phyloP scores from a whole-genome alignment of 805 yeast species.

The Candida caryicola region DNA sequence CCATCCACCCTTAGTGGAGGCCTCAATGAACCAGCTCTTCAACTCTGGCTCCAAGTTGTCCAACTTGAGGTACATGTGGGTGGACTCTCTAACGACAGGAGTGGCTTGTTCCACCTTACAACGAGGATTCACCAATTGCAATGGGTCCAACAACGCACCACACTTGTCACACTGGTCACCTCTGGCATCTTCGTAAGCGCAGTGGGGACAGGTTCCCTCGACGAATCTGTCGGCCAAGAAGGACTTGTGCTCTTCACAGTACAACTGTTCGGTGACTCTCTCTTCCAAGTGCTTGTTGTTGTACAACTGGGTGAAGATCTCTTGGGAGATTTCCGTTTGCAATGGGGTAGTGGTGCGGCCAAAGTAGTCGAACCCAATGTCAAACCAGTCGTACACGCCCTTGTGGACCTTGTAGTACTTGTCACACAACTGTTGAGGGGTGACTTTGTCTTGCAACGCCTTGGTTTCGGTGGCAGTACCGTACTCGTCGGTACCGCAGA shows the following conservation, averaged over 20 bases:
- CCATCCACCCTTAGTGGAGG: conserved; percentile 80
- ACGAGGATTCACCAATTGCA: conserved; percentile 90
- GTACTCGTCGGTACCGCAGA: conserved; percentile 98
- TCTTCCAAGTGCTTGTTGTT: conserved; percentile 83
- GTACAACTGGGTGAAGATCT: conserved; percentile 73
- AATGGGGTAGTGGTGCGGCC: conserved; percentile 93
- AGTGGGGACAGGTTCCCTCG: conserved; percentile 96
- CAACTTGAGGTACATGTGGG: conserved; percentile 79
- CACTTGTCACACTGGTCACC: conserved; percentile 99
- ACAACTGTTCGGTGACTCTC: conserved; percentile 83
- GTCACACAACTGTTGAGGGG: conserved; percentile 87
- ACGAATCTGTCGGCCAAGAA: conserved; percentile 95
- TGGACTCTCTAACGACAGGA: conserved; percentile 78
- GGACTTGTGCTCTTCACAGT: conserved; percentile 86
- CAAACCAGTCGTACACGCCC: conserved; percentile 95
- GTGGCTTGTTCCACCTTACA: conserved; percentile 87
- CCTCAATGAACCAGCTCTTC: conserved; percentile 65
- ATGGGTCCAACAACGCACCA: conserved; percentile 85
- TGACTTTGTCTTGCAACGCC: conserved; percentile 88
- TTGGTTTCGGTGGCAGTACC: conserved; percentile 99
- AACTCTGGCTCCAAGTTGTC: conserved; percentile 80
- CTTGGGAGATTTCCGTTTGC: conserved; percentile 96
- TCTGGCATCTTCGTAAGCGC: conserved; percentile 94
- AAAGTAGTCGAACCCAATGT: conserved; percentile 88
- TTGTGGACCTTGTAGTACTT: conserved; percentile 85